phyloP scores from a whole-genome alignment of 1,139 yeast species.

The Geotrichum australiense region DNA sequence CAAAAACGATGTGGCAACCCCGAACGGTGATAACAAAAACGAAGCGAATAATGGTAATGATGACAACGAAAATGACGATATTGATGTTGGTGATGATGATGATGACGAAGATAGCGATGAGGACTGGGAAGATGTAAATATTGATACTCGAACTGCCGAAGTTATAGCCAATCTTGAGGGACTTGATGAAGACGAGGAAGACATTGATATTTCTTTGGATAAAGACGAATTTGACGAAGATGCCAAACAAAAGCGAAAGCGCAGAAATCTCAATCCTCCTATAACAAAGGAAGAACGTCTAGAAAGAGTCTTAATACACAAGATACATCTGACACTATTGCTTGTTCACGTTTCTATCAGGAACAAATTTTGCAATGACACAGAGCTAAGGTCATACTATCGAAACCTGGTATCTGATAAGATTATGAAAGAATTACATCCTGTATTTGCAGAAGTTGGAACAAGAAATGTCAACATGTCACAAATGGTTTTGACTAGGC shows the following conservation, averaged over 20 bases:
- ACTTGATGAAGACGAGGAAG: constrained; percentile 15
- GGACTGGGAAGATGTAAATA: constrained; percentile 16
- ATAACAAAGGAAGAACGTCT: constrained; percentile 51
- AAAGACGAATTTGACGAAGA: constrained; percentile 12
- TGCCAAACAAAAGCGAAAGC: constrained; percentile 7
- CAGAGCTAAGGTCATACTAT: constrained; percentile 30
- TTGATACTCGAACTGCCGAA: constrained; percentile 3
- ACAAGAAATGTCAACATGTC: constrained; percentile 32
- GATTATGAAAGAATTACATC: constrained; percentile 43
- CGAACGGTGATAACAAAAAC: no score
- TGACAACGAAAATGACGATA: constrained; percentile 41
- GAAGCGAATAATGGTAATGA: constrained; percentile 27
- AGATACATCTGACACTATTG: constrained; percentile 50
- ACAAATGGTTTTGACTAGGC: constrained; percentile 38
- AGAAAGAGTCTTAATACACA: constrained; percentile 51
- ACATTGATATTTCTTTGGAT: constrained; percentile 13
- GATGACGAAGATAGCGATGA: constrained; percentile 43
- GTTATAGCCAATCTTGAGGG: constrained; percentile 22
- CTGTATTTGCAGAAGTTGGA: constrained; percentile 37
- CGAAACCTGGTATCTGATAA: constrained; percentile 43
- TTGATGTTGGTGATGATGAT: constrained; percentile 26
- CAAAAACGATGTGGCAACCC: no score
- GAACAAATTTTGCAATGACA: constrained; percentile 68
- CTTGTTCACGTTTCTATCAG: constrained; percentile 58
- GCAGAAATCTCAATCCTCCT: constrained; percentile 26